phyloP scores from a whole-genome alignment of 2,329 filamentous ascomycete species.

The Macroventuria anomochaeta region DNA sequence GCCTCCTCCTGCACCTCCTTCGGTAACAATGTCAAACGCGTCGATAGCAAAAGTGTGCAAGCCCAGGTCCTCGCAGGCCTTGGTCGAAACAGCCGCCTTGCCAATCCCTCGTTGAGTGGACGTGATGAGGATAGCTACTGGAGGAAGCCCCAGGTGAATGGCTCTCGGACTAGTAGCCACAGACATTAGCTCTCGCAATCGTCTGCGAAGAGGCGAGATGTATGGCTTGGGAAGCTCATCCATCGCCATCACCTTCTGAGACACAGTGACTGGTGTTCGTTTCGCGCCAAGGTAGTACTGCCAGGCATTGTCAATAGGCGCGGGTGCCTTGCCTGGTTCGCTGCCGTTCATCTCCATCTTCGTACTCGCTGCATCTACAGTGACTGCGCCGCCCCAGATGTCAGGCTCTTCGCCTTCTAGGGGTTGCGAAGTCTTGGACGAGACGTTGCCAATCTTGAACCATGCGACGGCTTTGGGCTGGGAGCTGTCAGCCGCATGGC shows the following conservation, averaged over 20 bases:
- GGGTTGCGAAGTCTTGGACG: slow-evolving; percentile 56
- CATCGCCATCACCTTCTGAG: slow-evolving; percentile 62
- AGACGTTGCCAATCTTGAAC: slow-evolving; percentile 82
- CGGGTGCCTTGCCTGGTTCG: slow-evolving; percentile 79
- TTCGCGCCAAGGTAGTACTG: slow-evolving; percentile 86
- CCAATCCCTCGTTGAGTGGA: slow-evolving; percentile 94
- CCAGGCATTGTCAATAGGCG: slow-evolving; percentile 79
- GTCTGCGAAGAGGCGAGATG: slow-evolving; percentile 59
- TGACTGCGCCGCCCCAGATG: slow-evolving; percentile 83
- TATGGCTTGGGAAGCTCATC: slow-evolving; percentile 52
- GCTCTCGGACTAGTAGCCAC: slow-evolving; percentile 88
- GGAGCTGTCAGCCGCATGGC: slow-evolving; percentile 16
- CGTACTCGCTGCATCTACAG: slow-evolving; percentile 84
- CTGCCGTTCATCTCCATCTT: slow-evolving; percentile 92
- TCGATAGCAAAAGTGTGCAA: slow-evolving; percentile 89
- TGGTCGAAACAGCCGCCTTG: slow-evolving; percentile 78
- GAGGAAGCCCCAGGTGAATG: slow-evolving; percentile 84
- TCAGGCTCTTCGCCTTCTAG: slow-evolving; percentile 68
- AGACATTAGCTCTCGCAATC: slow-evolving; percentile 82
- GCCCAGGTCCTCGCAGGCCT: slow-evolving; percentile 86
- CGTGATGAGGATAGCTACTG: slow-evolving; percentile 83
- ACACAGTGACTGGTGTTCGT: slow-evolving; percentile 64
- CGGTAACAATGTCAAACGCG: slow-evolving; percentile 92
- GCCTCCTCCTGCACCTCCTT: slow-evolving; percentile 82
- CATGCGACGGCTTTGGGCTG: slow-evolving; percentile 70